A percentile compares a stretch with the other conserved stretches of the same genome.
Conservation (phyloP, 352 stramenopile species). For the Bremia lactucae region DNA sequence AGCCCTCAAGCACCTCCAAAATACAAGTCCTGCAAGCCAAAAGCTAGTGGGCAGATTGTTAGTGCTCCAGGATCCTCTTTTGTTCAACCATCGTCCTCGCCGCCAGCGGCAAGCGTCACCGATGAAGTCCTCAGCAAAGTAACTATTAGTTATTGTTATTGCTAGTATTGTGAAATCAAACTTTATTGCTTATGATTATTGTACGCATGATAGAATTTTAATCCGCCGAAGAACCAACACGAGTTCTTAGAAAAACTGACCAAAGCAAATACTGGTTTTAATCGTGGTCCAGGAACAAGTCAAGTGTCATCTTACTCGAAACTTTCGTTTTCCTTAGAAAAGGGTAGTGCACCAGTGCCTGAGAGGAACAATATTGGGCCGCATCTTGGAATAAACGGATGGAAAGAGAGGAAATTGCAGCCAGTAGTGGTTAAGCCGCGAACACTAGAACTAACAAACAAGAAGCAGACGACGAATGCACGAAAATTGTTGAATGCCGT, state of each 20-base stretch:
- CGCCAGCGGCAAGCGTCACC: neutral
- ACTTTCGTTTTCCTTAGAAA: constrained; percentile 11
- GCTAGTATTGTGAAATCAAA: neutral
- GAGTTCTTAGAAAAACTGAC: constrained; percentile 10
- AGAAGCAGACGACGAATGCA: constrained; percentile 1
- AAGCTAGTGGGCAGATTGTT: constrained; percentile 18
- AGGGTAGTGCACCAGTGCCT: constrained; percentile 11
- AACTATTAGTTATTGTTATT: constrained; percentile 2
- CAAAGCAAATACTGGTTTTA: constrained; percentile 12
- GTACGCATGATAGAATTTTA: constrained; percentile 9
- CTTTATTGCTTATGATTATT: neutral
- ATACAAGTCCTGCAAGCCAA: constrained; percentile 8
- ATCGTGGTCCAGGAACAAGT: constrained; percentile 6
- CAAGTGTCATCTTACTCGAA: constrained; percentile 5
- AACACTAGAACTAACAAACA: neutral
- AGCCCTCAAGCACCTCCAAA: constrained; percentile 3
- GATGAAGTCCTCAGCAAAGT: constrained; percentile 15
- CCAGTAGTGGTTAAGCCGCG: neutral
- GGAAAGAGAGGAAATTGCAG: constrained; percentile 11
- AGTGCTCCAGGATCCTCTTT: constrained; percentile 20
- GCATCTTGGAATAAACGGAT: constrained; percentile 6
- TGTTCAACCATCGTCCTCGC: neutral
- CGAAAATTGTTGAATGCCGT: no score
- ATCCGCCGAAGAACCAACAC: constrained; percentile 17
- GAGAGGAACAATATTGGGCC: constrained; percentile 3